Conservation (phyloP, 2,329 filamentous ascomycete species). For the Aspergillus pseudoviridinutans region DNA sequence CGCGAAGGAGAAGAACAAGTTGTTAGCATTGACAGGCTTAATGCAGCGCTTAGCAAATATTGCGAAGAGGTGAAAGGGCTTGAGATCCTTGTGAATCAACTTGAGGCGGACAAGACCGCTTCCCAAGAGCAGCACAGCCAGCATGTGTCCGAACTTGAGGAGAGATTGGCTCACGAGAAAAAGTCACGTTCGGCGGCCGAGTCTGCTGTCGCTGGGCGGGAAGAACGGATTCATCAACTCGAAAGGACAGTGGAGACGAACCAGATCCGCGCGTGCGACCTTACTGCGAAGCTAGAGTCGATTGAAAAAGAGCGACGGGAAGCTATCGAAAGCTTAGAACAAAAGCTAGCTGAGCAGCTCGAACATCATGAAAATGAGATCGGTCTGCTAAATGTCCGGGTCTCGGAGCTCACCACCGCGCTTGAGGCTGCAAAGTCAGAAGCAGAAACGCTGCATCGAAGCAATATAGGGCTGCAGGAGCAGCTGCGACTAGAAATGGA, state of each 20-base stretch:
- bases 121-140: constrained; percentile 25
- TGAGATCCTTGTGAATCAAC: constrained; percentile 38
- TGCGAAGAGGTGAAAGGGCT: constrained; percentile 40
- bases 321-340: constrained; percentile 20
- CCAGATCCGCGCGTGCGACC: constrained; percentile 29
- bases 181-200: constrained; percentile 33
- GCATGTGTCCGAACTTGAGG: constrained; percentile 32
- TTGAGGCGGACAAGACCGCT: constrained; percentile 38
- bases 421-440: constrained; percentile 35
- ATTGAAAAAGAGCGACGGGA: constrained; percentile 29
- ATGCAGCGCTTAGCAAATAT: constrained; percentile 42
- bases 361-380: constrained; percentile 32
- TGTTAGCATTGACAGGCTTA: constrained; percentile 40
- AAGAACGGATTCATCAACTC: constrained; percentile 34
- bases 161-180: constrained; percentile 31
- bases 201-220: constrained; percentile 29
- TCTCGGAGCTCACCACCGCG: constrained; percentile 38
- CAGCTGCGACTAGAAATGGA: constrained; percentile 37
- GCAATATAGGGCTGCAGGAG: constrained; percentile 35
- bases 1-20: constrained; percentile 38
- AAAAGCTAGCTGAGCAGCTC: constrained; percentile 19
- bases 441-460: constrained; percentile 30
- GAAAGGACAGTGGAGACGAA: constrained; percentile 34
- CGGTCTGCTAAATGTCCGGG: constrained; percentile 39
- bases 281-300: constrained; percentile 31